These are phyloP conservation scores for Suillus discolor DNA, from an alignment of 768 basidiomycete species.

Conservation along the genomic window DNA sequence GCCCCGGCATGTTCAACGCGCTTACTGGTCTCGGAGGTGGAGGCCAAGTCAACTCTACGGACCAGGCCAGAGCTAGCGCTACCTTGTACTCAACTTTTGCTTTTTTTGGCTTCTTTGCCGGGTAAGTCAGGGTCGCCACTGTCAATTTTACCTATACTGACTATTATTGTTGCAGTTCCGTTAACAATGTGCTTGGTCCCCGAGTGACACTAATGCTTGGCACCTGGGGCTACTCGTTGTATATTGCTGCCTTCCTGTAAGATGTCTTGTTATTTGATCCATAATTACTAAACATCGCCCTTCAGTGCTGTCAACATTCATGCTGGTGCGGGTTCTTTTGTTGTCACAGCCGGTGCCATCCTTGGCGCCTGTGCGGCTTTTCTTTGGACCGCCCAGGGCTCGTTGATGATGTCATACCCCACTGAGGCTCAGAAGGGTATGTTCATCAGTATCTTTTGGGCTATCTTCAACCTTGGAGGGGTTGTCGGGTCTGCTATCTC, in stretches of 20 bases:
- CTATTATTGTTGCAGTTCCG: constrained; percentile 44
- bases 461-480: constrained; percentile 79
- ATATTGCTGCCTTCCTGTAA: constrained; percentile 50
- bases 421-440: constrained; percentile 58
- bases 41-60: constrained; percentile 67
- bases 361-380: constrained; percentile 54
- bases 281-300: not conserved
- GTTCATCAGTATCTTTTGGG: constrained; percentile 56
- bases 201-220: constrained; percentile 52
- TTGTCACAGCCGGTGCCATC: constrained; percentile 50
- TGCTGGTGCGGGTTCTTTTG: constrained; percentile 45
- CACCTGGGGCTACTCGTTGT: constrained; percentile 53
- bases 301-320: constrained; percentile 47
- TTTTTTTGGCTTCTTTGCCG: constrained; percentile 65
- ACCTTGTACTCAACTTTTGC: constrained; percentile 69
- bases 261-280: constrained; percentile 11
- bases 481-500: constrained; percentile 80
- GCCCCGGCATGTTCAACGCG: constrained; percentile 75
- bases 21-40: constrained; percentile 80
- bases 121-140: constrained; percentile 42
- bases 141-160: not conserved
- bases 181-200: constrained; percentile 72
- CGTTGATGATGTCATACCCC: constrained; percentile 59
- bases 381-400: constrained; percentile 55
- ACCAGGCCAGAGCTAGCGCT: constrained; percentile 68